These are phyloP conservation scores for Podospora tetraspora DNA, from an alignment of 495 filamentous ascomycete genomes.

Conservation along the genomic window DNA sequence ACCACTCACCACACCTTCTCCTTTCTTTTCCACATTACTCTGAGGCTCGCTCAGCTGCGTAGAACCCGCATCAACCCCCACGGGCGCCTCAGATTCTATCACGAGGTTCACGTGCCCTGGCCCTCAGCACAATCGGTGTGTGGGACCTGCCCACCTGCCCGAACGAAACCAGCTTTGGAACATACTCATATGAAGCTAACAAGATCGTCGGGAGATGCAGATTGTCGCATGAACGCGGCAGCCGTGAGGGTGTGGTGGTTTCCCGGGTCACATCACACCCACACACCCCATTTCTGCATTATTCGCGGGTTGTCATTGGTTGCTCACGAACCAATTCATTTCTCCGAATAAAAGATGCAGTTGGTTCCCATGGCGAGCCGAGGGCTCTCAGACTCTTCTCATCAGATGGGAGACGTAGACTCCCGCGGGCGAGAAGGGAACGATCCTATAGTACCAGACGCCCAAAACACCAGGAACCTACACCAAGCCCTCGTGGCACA, in stretches of 20 bases:
- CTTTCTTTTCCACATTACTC: not conserved
- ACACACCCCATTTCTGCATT: not conserved
- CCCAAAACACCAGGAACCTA: too few relatives aligned
- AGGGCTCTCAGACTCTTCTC: not conserved
- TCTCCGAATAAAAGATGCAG: not conserved
- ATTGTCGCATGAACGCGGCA: not conserved
- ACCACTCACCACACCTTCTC: not conserved
- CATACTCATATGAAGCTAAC: not conserved
- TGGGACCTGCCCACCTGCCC: not conserved
- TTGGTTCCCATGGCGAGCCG: not conserved
- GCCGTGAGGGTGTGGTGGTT: conserved; percentile 16
- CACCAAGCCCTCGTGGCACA: not conserved
- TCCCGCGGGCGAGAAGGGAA: too few relatives aligned
- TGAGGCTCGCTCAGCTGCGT: not conserved
- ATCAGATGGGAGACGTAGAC: not conserved
- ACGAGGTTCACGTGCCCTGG: not conserved
- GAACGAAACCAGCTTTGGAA: not conserved
- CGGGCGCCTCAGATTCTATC: not conserved
- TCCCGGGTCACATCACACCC: conserved; percentile 13
- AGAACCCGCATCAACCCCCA: not conserved
- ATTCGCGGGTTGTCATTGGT: not conserved
- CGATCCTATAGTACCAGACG: too few relatives aligned
- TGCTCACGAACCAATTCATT: not conserved
- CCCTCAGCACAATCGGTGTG: not conserved
- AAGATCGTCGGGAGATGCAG: not conserved